Evolutionary conservation across 2,329 filamentous ascomycete genomes (phyloP), one percentile per base, ranked within the genome.

Genomic region (Balansia obtecta): DNA sequence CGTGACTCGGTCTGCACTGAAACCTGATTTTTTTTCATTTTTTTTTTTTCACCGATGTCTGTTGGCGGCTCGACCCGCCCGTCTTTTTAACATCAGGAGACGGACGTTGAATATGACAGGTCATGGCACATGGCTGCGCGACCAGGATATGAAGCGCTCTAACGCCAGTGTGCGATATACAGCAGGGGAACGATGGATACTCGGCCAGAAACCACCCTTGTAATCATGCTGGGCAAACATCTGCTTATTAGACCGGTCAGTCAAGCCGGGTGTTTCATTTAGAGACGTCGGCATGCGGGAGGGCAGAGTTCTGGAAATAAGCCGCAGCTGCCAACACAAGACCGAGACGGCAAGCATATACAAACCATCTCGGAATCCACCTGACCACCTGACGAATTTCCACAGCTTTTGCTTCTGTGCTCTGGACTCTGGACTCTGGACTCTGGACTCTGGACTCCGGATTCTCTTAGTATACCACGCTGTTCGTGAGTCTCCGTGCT

Each of bases 1-100:
- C 5, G 45, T 37, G 39, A 16, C 10, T 32, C 49, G 32, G 32
- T 46, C 41, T 42, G 45, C 50, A 40, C 30, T 37, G 20, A 33
- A 51, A 18, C 42, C 41, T 33, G 47, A 30, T 33, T 11, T n/a
- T n/a, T n/a, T n/a, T n/a, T n/a, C n/a, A n/a, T n/a, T n/a, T n/a
- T n/a, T n/a, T 13, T 6, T 42, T 46, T 22, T 33, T 40, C 45
- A 55, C 53, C 50, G 49, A 50, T 11, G 2, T 41, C 51, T 52
- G 38, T 46, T 16, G 44, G 52, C 49, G 49, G 49, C 50, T 46
- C 48, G 37, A 50, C 22, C 40, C 40, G 46, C 48, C 22, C 37
- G 30, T 16, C 18, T 27, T 45, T 18, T n/a, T 33, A 30, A 12
- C 30, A 16, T 38, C 32, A 46, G 13, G 12, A 27, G 46, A 7